A percentile compares a stretch with the other conserved stretches of the same genome.
phyloP scores from a whole-genome alignment of 805 yeast genomes.

The Yarrowia hollandica region DNA sequence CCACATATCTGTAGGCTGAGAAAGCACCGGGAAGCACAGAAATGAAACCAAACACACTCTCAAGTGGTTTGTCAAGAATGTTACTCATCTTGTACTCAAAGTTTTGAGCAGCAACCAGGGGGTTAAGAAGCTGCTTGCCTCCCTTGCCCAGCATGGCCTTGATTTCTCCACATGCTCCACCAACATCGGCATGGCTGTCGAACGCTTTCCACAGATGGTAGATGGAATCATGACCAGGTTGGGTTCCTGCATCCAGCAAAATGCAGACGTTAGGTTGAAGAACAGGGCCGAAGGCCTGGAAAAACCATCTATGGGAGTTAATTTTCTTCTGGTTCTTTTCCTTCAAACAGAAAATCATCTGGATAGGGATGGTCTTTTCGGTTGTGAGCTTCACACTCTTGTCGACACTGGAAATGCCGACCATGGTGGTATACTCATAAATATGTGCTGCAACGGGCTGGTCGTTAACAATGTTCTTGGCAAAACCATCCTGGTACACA shows the following conservation, averaged over 20 bases:
- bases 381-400: slow-evolving; percentile 67
- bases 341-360: slow-evolving; percentile 83
- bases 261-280: slow-evolving; percentile 81
- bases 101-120: slow-evolving; percentile 93
- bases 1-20: slow-evolving; percentile 86
- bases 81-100: slow-evolving; percentile 96
- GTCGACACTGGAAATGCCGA: slow-evolving; percentile 68
- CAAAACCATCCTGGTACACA: slow-evolving; percentile 92
- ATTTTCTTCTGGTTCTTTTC: slow-evolving; percentile 87
- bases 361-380: slow-evolving; percentile 74
- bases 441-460: slow-evolving; percentile 80
- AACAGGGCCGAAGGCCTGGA: slow-evolving; percentile 85
- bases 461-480: slow-evolving; percentile 85
- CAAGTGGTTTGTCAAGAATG: slow-evolving; percentile 93
- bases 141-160: slow-evolving; percentile 75
- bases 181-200: slow-evolving; percentile 71
- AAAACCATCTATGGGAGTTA: slow-evolving; percentile 96
- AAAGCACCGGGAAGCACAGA: slow-evolving; percentile 96
- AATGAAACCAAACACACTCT: slow-evolving; percentile 90
- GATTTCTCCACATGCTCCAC: slow-evolving; percentile 98
- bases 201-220: slow-evolving; percentile 90
- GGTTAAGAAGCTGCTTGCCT: slow-evolving; percentile 62
- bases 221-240: slow-evolving; percentile 79
- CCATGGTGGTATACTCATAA: slow-evolving; percentile 90
- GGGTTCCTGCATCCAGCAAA: slow-evolving; percentile 91